Conservation (phyloP, 257 asterid genomes). For the Solanum appendiculatum region DNA sequence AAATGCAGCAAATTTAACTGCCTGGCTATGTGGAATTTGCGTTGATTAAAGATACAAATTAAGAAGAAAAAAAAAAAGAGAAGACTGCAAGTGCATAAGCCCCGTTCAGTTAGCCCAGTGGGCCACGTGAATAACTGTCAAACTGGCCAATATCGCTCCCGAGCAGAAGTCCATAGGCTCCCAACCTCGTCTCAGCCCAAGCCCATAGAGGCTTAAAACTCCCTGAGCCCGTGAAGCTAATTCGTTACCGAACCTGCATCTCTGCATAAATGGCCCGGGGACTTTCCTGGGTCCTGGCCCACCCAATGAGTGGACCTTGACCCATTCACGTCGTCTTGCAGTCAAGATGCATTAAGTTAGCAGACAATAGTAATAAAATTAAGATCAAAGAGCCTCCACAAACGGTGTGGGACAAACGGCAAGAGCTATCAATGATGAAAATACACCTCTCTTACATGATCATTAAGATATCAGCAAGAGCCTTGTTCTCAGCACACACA, state of each 20-base stretch:
- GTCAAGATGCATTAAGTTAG: rapidly evolving
- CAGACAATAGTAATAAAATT: rapidly evolving
- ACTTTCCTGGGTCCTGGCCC: not conserved
- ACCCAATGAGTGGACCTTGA: rapidly evolving
- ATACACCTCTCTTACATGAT: not conserved
- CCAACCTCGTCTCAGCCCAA: constrained; percentile 3
- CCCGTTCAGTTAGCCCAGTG: constrained; percentile 4
- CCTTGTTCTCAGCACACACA: not conserved
- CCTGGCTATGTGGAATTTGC: too few species aligned
- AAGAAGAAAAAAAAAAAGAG: too few species aligned
- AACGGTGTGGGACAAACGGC: not conserved
- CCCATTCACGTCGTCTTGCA: not conserved
- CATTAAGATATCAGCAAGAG: not conserved
- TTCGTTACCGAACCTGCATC: not conserved
- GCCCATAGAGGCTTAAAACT: not conserved
- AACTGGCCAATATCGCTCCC: not conserved
- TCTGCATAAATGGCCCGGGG: not conserved
- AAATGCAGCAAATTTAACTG: too few species aligned
- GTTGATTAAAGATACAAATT: too few species aligned
- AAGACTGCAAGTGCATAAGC: not conserved
- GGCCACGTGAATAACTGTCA: not conserved
- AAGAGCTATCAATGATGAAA: not conserved
- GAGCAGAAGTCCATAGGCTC: not conserved
- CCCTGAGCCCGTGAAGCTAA: not conserved
- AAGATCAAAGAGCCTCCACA: not conserved